A percentile compares a stretch with the other conserved stretches of the same genome.
These are phyloP conservation scores for Pythium oligandrum DNA, from an alignment of 352 stramenopile species.

Conservation along the genomic window DNA sequence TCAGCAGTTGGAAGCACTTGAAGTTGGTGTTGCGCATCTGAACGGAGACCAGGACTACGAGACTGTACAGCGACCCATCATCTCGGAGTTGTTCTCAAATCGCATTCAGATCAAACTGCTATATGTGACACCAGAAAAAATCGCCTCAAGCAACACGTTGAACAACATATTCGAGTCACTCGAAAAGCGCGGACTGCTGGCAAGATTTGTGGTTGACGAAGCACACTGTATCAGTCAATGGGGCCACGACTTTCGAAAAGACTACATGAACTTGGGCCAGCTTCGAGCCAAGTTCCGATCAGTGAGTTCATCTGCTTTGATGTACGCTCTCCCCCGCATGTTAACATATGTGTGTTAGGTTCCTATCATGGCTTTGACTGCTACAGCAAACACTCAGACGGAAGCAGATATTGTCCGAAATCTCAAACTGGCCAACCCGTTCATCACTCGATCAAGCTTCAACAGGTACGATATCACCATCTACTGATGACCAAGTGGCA, in stretches of 20 bases:
- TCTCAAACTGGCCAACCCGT: constrained; percentile 63
- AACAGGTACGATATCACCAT: constrained; percentile 42
- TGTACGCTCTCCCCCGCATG: neutral
- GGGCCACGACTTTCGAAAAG: constrained; percentile 99
- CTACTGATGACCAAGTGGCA: no score
- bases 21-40: constrained; percentile 85
- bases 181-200: constrained; percentile 81
- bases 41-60: constrained; percentile 88
- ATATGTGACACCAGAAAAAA: constrained; percentile 98
- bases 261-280: constrained; percentile 94
- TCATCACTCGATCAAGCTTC: constrained; percentile 81
- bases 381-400: constrained; percentile 81
- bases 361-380: constrained; percentile 85
- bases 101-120: constrained; percentile 93
- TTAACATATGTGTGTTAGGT: constrained; percentile 30
- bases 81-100: constrained; percentile 80
- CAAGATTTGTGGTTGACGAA: constrained; percentile 96
- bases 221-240: constrained; percentile 97
- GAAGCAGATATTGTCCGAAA: constrained; percentile 82
- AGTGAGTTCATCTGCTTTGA: constrained; percentile 37
- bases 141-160: constrained; percentile 85
- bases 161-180: constrained; percentile 83
- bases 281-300: constrained; percentile 92
- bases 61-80: constrained; percentile 82
- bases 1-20: constrained; percentile 89